phyloP scores from a whole-genome alignment of 192 early-diverging fungal species.

The Coemansia aciculifera region DNA sequence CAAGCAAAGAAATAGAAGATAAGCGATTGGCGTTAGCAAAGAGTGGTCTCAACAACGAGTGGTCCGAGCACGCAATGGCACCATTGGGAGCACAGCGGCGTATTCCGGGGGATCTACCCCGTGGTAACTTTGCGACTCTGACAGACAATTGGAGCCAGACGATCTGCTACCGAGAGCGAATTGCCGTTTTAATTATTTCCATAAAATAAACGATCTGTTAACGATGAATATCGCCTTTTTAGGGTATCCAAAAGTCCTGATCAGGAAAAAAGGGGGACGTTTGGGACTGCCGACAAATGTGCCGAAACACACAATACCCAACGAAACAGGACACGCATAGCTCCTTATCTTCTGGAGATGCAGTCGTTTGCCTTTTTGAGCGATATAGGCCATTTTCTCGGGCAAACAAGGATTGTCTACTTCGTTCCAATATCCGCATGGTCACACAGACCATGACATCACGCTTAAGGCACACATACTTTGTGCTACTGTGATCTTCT shows the following conservation, averaged over 20 bases:
- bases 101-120: neutral
- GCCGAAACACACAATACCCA: neutral
- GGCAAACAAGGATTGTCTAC: neutral
- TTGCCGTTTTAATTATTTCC: too few relatives aligned
- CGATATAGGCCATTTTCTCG: neutral
- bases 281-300: neutral
- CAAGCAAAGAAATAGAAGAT: neutral
- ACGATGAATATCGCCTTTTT: neutral
- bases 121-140: neutral
- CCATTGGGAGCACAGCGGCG: neutral
- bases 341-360: neutral
- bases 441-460: conserved; percentile 1
- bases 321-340: neutral
- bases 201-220: neutral
- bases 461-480: neutral
- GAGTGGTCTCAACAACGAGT: neutral
- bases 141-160: neutral
- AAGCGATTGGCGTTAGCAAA: neutral
- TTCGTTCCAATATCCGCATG: conserved; percentile 2
- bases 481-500: neutral
- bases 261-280: neutral
- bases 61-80: conserved; percentile 1
- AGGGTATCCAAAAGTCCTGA: neutral
- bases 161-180: neutral
- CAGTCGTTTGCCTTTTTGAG: neutral